Evolutionary conservation across 2,329 filamentous ascomycete genomes (phyloP), one percentile per base, ranked within the genome.

Genomic region (Penicillium carneum): DNA sequence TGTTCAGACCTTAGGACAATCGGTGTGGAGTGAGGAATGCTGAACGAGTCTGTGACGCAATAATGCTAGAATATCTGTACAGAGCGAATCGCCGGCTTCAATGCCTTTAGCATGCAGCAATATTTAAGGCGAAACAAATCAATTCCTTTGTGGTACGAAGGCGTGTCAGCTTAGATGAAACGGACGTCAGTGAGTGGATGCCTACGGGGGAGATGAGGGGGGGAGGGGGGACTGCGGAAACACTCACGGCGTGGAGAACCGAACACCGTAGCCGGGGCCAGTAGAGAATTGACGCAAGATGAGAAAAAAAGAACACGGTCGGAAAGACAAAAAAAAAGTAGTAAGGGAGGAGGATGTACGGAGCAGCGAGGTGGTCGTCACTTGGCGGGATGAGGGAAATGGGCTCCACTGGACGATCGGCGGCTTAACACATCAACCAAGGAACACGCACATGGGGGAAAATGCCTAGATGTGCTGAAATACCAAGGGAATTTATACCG

Each of bases 381-480:
- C 67, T 67, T 65, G 71, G 72, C 70, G 72, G 72, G 72, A 74
- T 71, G 71, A 64, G 54, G 57, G 65, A 64, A 60, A 64, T 56
- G 57, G 63, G 71, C 71, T 74, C 72, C 72, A 74, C 69, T 69
- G 70, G 59, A 66, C 71, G 74, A 76, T 76, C 73, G 63, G 72
- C 73, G 67, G 71, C 68, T 75, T 75, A 70, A 71, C 65, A 71
- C 65, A 70, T 66, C 65, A 71, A 68, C 71, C 61, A 67, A 62
- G 64, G 66, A 64, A 66, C 59, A 56, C 36, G 41, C 59, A 68
- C 46, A 51, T 57, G 54, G 29, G 45, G 46, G 54, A 18, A 31
- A 43, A 34, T 46, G 43, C 9, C 43, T 9, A 41, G 34, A 38
- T 45, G 31, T 29, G 18, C 34, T 33, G 7, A 26, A 50, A 36